Conservation (phyloP, 495 filamentous ascomycete species). For the Xylaria curta region DNA sequence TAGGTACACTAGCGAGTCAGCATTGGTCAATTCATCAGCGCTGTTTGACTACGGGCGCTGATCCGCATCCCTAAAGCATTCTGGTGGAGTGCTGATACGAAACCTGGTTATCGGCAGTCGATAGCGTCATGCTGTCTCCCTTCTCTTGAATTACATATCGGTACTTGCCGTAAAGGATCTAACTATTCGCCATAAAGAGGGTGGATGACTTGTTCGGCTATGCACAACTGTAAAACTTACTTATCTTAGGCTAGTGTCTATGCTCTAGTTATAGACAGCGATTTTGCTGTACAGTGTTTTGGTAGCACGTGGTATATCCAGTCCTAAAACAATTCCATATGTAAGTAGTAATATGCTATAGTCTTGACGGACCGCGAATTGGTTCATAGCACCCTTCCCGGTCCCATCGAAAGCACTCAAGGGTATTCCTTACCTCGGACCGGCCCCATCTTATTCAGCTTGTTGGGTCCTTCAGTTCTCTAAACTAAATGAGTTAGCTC, state of each 20-base stretch:
- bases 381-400: not conserved
- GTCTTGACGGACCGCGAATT: not conserved
- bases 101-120: not conserved
- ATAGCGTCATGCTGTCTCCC: not conserved
- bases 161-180: not conserved
- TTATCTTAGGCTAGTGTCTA: not conserved
- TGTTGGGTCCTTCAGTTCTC: not conserved
- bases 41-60: not conserved
- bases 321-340: not conserved
- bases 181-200: not conserved
- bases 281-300: not conserved
- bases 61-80: not conserved
- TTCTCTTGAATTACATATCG: not conserved
- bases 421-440: constrained; percentile 6
- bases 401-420: not conserved
- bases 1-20: constrained; percentile 17
- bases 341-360: not conserved
- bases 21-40: constrained; percentile 1
- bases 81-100: not conserved
- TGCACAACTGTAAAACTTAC: not conserved
- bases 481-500: constrained; percentile 1
- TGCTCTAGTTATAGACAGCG: not conserved
- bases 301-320: not conserved
- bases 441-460: constrained; percentile 11
- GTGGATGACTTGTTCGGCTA: not conserved